A percentile compares a stretch with the other conserved stretches of the same genome.
Conservation (phyloP, 2,329 filamentous ascomycete genomes). For the Myriosclerotinia scirpicola region DNA sequence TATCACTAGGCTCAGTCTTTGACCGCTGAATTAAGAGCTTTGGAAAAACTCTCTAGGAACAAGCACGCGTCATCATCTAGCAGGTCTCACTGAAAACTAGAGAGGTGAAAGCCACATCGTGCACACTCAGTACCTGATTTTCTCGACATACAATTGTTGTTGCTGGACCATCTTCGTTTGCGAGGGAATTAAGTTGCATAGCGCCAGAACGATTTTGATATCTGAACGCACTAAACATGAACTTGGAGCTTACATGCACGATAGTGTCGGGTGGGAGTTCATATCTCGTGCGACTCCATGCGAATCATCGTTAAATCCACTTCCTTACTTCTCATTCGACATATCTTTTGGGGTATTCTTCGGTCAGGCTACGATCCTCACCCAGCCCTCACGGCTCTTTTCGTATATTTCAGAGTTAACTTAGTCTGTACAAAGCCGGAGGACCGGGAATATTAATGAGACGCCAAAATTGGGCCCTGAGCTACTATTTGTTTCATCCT, state of each 20-base stretch:
- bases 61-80: constrained; percentile 12
- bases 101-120: constrained; percentile 1
- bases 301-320: neutral
- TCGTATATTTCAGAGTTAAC: constrained; percentile 2
- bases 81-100: neutral
- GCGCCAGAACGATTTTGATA: neutral
- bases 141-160: constrained; percentile 5
- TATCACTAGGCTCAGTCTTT: neutral
- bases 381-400: constrained; percentile 4
- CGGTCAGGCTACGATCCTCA: neutral
- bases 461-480: constrained; percentile 5
- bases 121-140: neutral
- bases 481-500: constrained; percentile 21
- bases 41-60: neutral
- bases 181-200: neutral
- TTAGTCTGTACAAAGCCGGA: neutral
- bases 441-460: constrained; percentile 7
- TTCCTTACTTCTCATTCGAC: neutral
- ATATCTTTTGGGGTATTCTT: constrained; percentile 13
- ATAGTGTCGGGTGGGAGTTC: neutral
- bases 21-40: constrained; percentile 6
- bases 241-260: constrained; percentile 12
- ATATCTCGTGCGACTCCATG: neutral
- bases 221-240: constrained; percentile 1
- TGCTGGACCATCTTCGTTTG: constrained; percentile 13